A percentile compares a stretch with the other conserved stretches of the same genome.
phyloP scores from a whole-genome alignment of 139 green algal species.

The Nannochloris sp. region DNA sequence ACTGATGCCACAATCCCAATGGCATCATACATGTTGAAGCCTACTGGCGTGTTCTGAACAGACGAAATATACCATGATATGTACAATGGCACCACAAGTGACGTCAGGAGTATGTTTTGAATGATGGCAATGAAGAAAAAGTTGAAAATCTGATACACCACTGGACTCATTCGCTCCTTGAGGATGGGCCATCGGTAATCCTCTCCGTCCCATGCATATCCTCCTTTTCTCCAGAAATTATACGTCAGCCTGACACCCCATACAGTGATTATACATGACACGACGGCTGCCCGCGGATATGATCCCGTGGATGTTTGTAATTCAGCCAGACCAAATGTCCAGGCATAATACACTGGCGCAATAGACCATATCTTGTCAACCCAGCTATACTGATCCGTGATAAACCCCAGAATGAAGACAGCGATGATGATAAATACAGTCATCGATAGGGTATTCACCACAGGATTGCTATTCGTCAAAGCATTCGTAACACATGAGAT shows the following conservation, averaged over 20 bases:
- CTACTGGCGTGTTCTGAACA: neutral
- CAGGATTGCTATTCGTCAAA: neutral
- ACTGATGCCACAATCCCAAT: slow-evolving; percentile 2
- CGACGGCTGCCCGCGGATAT: slow-evolving; percentile 5
- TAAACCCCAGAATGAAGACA: neutral
- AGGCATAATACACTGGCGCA: slow-evolving; percentile 5
- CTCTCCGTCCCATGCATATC: slow-evolving; percentile 17
- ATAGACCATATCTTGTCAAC: slow-evolving; percentile 13
- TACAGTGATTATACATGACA: slow-evolving; percentile 9
- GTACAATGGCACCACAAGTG: slow-evolving; percentile 9
- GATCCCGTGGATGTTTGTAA: neutral
- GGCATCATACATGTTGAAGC: slow-evolving; percentile 13
- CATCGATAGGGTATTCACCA: neutral
- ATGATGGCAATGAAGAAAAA: slow-evolving; percentile 28
- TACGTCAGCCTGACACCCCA: slow-evolving; percentile 38
- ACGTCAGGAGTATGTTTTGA: slow-evolving; percentile 22
- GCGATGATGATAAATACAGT: neutral
- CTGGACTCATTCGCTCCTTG: neutral
- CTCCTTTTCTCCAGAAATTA: slow-evolving; percentile 39
- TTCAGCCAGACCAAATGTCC: neutral
- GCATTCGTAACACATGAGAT: neutral
- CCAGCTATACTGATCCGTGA: slow-evolving; percentile 4
- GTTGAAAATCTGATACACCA: slow-evolving; percentile 27
- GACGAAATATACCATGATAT: slow-evolving; percentile 11
- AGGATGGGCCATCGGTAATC: slow-evolving; percentile 29